These are phyloP conservation scores for Leptographium galeiforme DNA, from an alignment of 2,329 filamentous ascomycete species.

Conservation along the genomic window DNA sequence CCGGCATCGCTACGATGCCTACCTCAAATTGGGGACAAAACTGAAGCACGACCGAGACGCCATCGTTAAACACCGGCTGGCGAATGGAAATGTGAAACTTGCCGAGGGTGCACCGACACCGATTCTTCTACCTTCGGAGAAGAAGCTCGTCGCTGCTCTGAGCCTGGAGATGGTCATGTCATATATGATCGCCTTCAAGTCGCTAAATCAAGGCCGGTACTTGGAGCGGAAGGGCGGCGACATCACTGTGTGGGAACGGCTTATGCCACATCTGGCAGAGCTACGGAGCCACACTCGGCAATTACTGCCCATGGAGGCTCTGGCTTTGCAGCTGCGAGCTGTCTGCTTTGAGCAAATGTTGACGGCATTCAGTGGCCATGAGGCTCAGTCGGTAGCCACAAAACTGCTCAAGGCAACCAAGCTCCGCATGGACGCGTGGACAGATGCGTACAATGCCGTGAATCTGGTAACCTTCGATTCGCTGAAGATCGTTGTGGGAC, in stretches of 20 bases:
- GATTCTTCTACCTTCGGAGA: slow-evolving; percentile 17
- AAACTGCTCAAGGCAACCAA: slow-evolving; percentile 14
- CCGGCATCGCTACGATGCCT: slow-evolving; percentile 23
- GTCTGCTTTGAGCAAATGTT: slow-evolving; percentile 30
- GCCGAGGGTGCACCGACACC: slow-evolving; percentile 9
- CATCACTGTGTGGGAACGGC: slow-evolving; percentile 25
- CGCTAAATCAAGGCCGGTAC: slow-evolving; percentile 29
- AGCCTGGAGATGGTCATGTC: slow-evolving; percentile 36
- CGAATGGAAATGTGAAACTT: slow-evolving; percentile 10
- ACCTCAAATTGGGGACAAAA: slow-evolving; percentile 29
- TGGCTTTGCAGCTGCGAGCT: slow-evolving; percentile 30
- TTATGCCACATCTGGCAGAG: slow-evolving; percentile 31
- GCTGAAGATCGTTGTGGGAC: slow-evolving; percentile 19
- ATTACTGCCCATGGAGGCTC: slow-evolving; percentile 21
- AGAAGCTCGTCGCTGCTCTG: slow-evolving; percentile 28
- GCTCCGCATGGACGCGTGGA: slow-evolving; percentile 16
- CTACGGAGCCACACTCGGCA: slow-evolving; percentile 24
- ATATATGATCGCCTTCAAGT: slow-evolving; percentile 41
- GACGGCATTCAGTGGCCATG: slow-evolving; percentile 15
- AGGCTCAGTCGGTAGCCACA: slow-evolving; percentile 18
- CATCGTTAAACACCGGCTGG: slow-evolving; percentile 18
- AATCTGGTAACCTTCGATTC: slow-evolving; percentile 18
- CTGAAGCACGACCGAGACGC: slow-evolving; percentile 43
- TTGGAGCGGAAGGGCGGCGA: slow-evolving; percentile 31
- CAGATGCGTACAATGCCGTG: slow-evolving; percentile 15